A percentile compares a stretch with the other conserved stretches of the same genome.
These are phyloP conservation scores for Starmera stellimalicola DNA, from an alignment of 1,139 yeast genomes.

Conservation along the genomic window DNA sequence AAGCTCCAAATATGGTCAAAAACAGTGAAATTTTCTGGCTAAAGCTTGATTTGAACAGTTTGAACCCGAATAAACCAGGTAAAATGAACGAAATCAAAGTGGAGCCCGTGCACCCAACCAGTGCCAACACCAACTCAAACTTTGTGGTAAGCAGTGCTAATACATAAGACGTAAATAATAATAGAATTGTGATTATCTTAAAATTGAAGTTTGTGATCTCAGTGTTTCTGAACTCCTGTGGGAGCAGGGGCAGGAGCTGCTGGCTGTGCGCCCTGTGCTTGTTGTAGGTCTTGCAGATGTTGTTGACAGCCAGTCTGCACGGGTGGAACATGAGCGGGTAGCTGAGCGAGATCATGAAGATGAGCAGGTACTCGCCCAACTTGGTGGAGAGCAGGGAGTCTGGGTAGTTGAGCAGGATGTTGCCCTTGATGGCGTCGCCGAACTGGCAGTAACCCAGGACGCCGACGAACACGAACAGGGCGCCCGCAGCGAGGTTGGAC, in stretches of 20 bases:
- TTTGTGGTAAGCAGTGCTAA: conserved; percentile 67
- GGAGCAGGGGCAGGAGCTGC: background rate
- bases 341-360: conserved; percentile 74
- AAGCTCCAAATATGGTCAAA: conserved; percentile 62
- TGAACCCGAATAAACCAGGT: conserved; percentile 84
- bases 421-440: conserved; percentile 72
- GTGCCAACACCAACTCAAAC: conserved; percentile 75
- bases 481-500: conserved; percentile 50
- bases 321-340: conserved; percentile 94
- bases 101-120: conserved; percentile 94
- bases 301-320: conserved; percentile 75
- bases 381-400: conserved; percentile 25
- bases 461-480: conserved; percentile 63
- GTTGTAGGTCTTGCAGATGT: conserved; percentile 30
- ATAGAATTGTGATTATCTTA: conserved; percentile 33
- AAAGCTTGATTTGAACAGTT: conserved; percentile 40
- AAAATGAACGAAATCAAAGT: conserved; percentile 86
- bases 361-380: conserved; percentile 68
- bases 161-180: conserved; percentile 42
- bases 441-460: conserved; percentile 78
- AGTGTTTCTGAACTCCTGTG: conserved; percentile 7
- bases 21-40: conserved; percentile 52
- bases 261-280: too few relatives aligned
- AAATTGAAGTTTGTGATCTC: conserved; percentile 31
- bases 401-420: conserved; percentile 61